These are phyloP conservation scores for Paramecium sexaurelia DNA, from an alignment of 73 alveolate species.

Conservation along the genomic window DNA sequence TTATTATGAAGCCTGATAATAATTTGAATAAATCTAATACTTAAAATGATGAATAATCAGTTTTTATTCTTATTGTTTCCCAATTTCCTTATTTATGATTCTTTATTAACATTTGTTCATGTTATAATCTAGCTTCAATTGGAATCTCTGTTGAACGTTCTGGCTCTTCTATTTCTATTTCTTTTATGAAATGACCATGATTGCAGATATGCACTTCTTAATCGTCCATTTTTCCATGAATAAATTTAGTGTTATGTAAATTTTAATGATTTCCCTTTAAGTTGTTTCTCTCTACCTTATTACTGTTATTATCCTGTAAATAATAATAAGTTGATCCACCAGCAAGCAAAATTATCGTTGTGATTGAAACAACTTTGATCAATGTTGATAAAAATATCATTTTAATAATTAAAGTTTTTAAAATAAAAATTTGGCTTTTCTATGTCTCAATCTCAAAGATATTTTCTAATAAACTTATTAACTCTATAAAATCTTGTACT, in stretches of 20 bases:
- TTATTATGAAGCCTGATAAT: neutral
- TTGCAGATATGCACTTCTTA: neutral
- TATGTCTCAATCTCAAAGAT: neutral
- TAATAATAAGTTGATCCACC: constrained; percentile 4
- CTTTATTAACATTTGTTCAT: neutral
- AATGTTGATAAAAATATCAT: constrained; percentile 35
- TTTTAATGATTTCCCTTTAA: neutral
- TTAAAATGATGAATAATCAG: neutral
- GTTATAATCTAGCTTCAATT: neutral
- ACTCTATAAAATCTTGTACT: too few relatives aligned
- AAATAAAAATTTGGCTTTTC: neutral
- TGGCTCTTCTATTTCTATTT: neutral
- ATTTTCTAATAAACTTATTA: neutral
- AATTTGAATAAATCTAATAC: neutral
- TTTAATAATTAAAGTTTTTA: neutral
- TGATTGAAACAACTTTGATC: neutral
- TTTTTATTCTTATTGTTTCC: neutral
- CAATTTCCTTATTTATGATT: constrained; percentile 51
- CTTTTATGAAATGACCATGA: constrained; percentile 15
- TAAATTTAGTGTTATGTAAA: neutral
- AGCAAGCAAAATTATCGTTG: neutral
- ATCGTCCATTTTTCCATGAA: neutral
- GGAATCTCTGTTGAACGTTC: neutral
- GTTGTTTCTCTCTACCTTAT: neutral
- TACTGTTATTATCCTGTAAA: neutral